Conservation (phyloP, 75 land plant genomes). For the Picea glauca region DNA sequence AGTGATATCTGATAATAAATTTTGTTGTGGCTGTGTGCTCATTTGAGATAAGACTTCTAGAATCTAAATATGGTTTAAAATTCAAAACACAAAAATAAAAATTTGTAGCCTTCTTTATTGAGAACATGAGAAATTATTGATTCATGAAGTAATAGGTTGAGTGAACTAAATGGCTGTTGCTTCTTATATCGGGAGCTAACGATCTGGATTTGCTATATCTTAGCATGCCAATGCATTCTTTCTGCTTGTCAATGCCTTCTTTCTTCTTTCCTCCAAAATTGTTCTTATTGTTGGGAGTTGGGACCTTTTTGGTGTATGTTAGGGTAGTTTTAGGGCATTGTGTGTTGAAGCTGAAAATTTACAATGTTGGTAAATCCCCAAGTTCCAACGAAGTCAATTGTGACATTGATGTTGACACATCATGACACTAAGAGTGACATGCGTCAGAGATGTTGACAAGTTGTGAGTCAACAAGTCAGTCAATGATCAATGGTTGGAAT, state of each 20-base stretch:
- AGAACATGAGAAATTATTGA: too few relatives aligned
- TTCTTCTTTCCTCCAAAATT: background rate
- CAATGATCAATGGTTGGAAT: too few relatives aligned
- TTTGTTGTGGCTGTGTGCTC: background rate
- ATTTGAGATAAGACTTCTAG: background rate
- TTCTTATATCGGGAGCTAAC: background rate
- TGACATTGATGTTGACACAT: too few relatives aligned
- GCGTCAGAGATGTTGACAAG: too few relatives aligned
- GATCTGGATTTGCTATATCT: background rate
- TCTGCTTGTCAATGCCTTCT: background rate
- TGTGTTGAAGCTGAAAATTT: too few relatives aligned
- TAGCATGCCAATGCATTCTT: background rate
- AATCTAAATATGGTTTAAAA: background rate
- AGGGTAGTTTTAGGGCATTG: too few relatives aligned
- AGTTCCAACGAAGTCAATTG: too few relatives aligned
- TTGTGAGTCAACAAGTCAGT: too few relatives aligned
- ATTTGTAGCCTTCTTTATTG: background rate
- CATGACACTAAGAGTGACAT: too few relatives aligned
- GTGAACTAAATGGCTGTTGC: background rate
- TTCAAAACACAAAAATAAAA: too few relatives aligned
- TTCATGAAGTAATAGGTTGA: background rate
- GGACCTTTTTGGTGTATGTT: background rate
- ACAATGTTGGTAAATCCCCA: too few relatives aligned
- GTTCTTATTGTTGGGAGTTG: background rate
- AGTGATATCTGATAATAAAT: background rate